These are phyloP conservation scores for Aurantiochytrium sp. DNA, from an alignment of 108 stramenopile species.

Conservation along the genomic window DNA sequence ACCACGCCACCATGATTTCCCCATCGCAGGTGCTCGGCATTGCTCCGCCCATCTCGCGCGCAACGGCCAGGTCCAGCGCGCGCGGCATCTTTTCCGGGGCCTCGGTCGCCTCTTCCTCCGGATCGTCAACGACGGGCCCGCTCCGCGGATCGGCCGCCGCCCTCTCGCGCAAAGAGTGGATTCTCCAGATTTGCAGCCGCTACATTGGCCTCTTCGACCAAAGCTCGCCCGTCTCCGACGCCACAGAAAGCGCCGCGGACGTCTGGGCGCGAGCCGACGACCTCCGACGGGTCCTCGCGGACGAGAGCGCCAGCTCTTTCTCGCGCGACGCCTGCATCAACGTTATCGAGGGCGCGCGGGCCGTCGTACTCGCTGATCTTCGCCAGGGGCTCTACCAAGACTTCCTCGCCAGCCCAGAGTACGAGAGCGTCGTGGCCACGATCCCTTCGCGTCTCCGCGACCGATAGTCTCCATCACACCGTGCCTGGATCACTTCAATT, in stretches of 20 bases:
- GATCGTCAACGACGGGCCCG: not conserved
- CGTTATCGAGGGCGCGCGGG: not conserved
- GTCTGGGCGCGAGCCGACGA: not conserved
- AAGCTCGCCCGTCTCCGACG: too few species aligned
- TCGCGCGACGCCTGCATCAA: not conserved
- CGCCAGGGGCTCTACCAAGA: not conserved
- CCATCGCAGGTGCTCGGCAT: not conserved
- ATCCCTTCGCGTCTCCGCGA: not conserved
- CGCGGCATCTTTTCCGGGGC: not conserved
- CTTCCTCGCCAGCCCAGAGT: not conserved
- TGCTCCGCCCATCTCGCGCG: not conserved
- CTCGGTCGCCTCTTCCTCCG: not conserved
- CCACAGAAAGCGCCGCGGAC: too few species aligned
- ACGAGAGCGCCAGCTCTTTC: not conserved
- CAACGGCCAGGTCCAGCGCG: not conserved
- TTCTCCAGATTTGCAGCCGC: not conserved
- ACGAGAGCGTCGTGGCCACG: conserved; percentile 19
- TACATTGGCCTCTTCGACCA: not conserved
- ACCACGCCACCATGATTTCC: not conserved
- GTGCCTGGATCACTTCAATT: too few species aligned
- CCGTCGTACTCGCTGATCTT: not conserved
- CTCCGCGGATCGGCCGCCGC: not conserved
- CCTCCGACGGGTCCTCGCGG: not conserved
- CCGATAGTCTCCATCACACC: too few species aligned
- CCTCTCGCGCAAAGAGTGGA: conserved; percentile 17